phyloP scores from a whole-genome alignment of 208 protist species.

The Trypanosoma rangeli region DNA sequence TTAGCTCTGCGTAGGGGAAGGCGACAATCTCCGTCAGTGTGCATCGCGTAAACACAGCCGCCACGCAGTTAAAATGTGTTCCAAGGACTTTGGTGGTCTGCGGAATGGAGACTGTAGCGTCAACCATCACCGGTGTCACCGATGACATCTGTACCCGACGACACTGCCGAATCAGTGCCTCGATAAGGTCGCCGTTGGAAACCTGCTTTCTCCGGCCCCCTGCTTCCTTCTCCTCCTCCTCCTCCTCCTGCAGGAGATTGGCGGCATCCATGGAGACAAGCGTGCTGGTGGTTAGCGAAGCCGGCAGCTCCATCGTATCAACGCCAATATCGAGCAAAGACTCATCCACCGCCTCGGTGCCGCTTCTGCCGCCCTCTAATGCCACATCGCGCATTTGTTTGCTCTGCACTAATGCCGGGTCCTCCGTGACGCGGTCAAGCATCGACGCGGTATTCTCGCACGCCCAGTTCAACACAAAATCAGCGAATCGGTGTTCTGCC shows the following conservation, averaged over 20 bases:
- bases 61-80: constrained; percentile 34
- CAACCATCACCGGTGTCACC: not conserved
- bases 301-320: not conserved
- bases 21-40: constrained; percentile 38
- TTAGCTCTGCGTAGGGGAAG: constrained; percentile 28
- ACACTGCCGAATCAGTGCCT: constrained; percentile 14
- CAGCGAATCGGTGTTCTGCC: constrained; percentile 13
- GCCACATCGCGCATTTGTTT: not conserved
- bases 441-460: constrained; percentile 3
- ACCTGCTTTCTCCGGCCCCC: not conserved
- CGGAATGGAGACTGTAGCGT: constrained; percentile 15
- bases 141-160: constrained; percentile 18
- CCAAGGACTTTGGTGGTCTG: constrained; percentile 15
- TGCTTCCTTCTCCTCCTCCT: not conserved
- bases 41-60: constrained; percentile 34
- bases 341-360: not conserved
- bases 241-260: constrained; percentile 21
- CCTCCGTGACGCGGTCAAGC: constrained; percentile 14
- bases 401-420: not conserved
- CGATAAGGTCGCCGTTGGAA: constrained; percentile 10
- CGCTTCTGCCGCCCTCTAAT: not conserved
- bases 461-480: constrained; percentile 27
- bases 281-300: not conserved
- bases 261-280: constrained; percentile 27
- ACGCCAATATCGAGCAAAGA: not conserved